Percentiles rank a stretch among this genome's conserved stretches.
Evolutionary conservation across 305 asterid species (phyloP).

Genomic region (Striga hermonthica): DNA sequence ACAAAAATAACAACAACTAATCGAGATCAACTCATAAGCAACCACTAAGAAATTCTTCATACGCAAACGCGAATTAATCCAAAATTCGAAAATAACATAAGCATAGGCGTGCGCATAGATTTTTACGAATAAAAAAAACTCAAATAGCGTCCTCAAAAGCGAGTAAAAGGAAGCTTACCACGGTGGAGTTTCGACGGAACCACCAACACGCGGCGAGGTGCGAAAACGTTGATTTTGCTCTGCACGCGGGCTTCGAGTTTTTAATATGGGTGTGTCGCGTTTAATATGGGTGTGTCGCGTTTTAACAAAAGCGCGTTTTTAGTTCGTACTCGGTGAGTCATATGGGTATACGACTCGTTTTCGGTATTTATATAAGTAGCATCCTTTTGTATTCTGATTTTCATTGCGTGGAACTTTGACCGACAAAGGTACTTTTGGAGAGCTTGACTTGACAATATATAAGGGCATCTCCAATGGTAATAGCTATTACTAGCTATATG

Average conservation of each 20-base stretch:
- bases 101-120: conserved; percentile 1
- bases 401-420: too few species aligned
- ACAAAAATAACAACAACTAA: not conserved
- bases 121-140: conserved; percentile 15
- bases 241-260: conserved; percentile 11
- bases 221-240: conserved; percentile 30
- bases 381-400: too few species aligned
- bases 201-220: conserved; percentile 23
- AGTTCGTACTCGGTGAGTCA: too few species aligned
- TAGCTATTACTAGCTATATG: too few species aligned
- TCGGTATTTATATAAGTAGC: too few species aligned
- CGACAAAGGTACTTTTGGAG: too few species aligned
- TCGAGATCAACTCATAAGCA: conserved; percentile 1
- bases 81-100: conserved; percentile 12
- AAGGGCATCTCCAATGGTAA: too few species aligned
- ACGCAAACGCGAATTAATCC: conserved; percentile 12
- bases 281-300: too few species aligned
- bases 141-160: conserved; percentile 21
- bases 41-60: not conserved
- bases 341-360: too few species aligned
- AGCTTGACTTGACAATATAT: too few species aligned
- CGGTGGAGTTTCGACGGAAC: conserved; percentile 27
- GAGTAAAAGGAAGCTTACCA: conserved; percentile 24
- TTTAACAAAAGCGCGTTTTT: too few species aligned
- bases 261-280: too few species aligned